These are phyloP conservation scores for Secale cereale DNA, from an alignment of 176 grass and related monocot genomes.

Conservation along the genomic window DNA sequence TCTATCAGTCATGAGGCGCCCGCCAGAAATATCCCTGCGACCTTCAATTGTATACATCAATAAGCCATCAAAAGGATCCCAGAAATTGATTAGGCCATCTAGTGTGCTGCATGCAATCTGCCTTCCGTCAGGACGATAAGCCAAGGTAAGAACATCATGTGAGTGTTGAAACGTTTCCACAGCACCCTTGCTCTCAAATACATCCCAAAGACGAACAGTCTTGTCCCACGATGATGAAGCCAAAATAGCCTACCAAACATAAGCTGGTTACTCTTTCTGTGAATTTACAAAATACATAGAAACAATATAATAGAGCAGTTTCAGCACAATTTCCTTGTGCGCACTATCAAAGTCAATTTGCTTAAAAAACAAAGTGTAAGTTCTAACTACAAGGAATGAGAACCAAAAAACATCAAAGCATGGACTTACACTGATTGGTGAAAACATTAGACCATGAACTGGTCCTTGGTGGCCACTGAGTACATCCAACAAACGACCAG, in stretches of 20 bases:
- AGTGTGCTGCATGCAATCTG: slow-evolving; percentile 91
- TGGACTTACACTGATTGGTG: slow-evolving; percentile 80
- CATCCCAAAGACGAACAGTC: slow-evolving; percentile 93
- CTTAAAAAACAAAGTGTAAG: background rate
- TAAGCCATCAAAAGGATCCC: slow-evolving; percentile 85
- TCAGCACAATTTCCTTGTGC: background rate
- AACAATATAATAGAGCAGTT: background rate
- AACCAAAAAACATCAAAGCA: background rate
- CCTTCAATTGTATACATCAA: slow-evolving; percentile 95
- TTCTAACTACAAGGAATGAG: background rate
- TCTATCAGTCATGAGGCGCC: slow-evolving; percentile 92
- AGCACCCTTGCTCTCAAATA: slow-evolving; percentile 92
- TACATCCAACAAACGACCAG: slow-evolving; percentile 92
- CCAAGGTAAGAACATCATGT: slow-evolving; percentile 91
- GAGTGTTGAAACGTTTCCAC: slow-evolving; percentile 90
- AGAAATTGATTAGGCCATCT: slow-evolving; percentile 92
- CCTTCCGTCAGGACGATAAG: slow-evolving; percentile 89
- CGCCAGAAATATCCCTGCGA: slow-evolving; percentile 83
- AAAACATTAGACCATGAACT: slow-evolving; percentile 96
- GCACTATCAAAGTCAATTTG: background rate
- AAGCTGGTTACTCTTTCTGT: slow-evolving; percentile 5
- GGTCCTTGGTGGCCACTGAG: slow-evolving; percentile 89
- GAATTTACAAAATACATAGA: slow-evolving; percentile 20
- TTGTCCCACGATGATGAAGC: slow-evolving; percentile 98
- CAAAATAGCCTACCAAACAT: slow-evolving; percentile 56